Base-by-base conservation (phyloP, 768 basidiomycete species). In the Fistulinella prunicolor region DNA sequence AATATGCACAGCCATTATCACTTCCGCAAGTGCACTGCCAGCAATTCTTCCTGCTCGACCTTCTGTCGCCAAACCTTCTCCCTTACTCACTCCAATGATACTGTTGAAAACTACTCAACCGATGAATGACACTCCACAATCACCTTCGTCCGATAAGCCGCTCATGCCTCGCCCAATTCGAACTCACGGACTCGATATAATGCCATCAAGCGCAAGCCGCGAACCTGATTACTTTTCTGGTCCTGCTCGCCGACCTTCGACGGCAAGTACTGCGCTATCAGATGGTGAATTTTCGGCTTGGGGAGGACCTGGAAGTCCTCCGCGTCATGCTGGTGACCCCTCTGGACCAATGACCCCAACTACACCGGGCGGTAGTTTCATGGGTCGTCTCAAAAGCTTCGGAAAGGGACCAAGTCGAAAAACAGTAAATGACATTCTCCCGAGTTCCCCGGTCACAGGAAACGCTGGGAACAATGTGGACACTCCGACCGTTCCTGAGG, bases 331-430 rank as follows among this genome's bases (percentile, higher is more conserved):
- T 36, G 49, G 50, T 54, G 70, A 62, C 29, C 17, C 60, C 14
- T 49, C 65, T 29, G 72, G 73, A 12, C 64, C 72, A 6, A 64
- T 71, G 22, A 78, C 74, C 2, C 77, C 81, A 0, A 72, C 58
- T 45, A 81, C 78, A 4, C 81, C 85, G 20, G 56, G 61, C 14
- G 59, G 72, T 21, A 78, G 86, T 2, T 66, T 94, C 45, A 94
- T 94, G 78, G 88, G 90, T 1, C 79, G 86, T 52, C 66, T 94
- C 49, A 89, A 84, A 64, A 83, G 71, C 44, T 80, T 94, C 52
- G 86, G 85, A 9, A 87, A 85, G 66, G 77, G 71, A 43, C 66
- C 75, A 40, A 73, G 70, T 54, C 67, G 71, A 55, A 69, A 42
- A 37, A 26, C 47, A 9, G 17, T 36, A 4, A 62, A 45, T 2